Evolutionary conservation across 306 rosid genomes (phyloP), one percentile per base, ranked within the genome.

Genomic region (Quercus gilva): DNA sequence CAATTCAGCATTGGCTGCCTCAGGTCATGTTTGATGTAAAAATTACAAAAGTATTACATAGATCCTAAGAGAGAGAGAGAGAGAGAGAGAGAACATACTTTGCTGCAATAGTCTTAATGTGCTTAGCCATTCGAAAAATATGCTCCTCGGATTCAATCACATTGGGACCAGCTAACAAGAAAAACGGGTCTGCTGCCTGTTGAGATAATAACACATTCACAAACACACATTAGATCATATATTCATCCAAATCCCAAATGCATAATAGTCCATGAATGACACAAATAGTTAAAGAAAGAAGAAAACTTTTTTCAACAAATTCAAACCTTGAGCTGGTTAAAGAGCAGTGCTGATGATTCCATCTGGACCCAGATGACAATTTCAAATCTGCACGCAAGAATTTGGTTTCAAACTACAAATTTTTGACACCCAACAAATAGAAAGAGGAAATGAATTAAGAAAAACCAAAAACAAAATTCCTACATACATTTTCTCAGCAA

Each of bases 91-190:
- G 0, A 28, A 2, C 90, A 77, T 80, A 95, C 99, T 90, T 93
- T 5, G 92, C 79, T 59, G 97, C 74, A 79, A 95, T 74, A 73
- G 61, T 73, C 86, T 95, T 92, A 1, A 95, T 79, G 84, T 87
- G 87, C 78, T 85, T 86, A 65, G 97, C 99, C 99, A 95, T 92
- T 15, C 90, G 85, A 71, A 95, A 49, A 80, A 95, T 67, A 60
- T 95, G 99, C 55, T 92, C 98, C 74, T 95, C 99, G 0, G 99
- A 92, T 84, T 95, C 98, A 72, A 95, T 92, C 88, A 95, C 99
- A 83, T 95, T 95, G 19, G 99, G 99, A 82, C 99, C 98, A 35
- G 98, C 99, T 57, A 95, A 68, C 21, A 95, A 71, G 83, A 95
- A 95, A 83, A 95, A 95, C 4, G 99, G 99, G 1, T 91, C 91